Evolutionary conservation across 2,329 filamentous ascomycete species (phyloP).

Genomic region (Pseudocercospora fuligena): DNA sequence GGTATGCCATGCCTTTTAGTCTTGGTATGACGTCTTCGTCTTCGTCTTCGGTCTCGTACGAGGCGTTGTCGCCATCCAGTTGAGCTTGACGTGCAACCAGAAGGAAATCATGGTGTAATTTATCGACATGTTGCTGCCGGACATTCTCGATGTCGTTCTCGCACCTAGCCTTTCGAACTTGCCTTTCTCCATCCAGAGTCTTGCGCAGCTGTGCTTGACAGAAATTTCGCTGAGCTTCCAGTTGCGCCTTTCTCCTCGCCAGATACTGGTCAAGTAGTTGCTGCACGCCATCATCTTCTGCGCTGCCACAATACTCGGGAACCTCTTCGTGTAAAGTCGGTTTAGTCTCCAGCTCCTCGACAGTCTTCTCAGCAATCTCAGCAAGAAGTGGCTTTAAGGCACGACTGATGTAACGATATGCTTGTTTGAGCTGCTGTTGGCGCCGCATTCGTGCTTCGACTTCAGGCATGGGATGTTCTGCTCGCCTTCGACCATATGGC

Average conservation of each 20-base stretch:
- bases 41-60: conserved; percentile 41
- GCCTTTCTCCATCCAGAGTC: conserved; percentile 43
- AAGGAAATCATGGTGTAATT: conserved; percentile 39
- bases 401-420: conserved; percentile 66
- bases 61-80: conserved; percentile 11
- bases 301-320: conserved; percentile 54
- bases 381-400: conserved; percentile 68
- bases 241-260: conserved; percentile 44
- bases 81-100: conserved; percentile 33
- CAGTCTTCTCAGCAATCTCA: conserved; percentile 65
- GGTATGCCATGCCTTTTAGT: conserved; percentile 43
- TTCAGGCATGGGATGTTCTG: conserved; percentile 51
- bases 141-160: conserved; percentile 40
- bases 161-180: conserved; percentile 42
- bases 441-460: conserved; percentile 58
- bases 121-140: conserved; percentile 35
- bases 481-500: conserved; percentile 49
- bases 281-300: conserved; percentile 51
- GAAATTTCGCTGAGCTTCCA: conserved; percentile 45
- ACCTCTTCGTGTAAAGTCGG: conserved; percentile 59
- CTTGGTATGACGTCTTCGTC: conserved; percentile 43
- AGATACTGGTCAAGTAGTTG: conserved; percentile 53
- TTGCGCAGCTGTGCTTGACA: conserved; percentile 45
- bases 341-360: conserved; percentile 62
- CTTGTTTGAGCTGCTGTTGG: conserved; percentile 68